Evolutionary conservation across 1,139 yeast species (phyloP).

Genomic region (Geotrichum histeridarum): DNA sequence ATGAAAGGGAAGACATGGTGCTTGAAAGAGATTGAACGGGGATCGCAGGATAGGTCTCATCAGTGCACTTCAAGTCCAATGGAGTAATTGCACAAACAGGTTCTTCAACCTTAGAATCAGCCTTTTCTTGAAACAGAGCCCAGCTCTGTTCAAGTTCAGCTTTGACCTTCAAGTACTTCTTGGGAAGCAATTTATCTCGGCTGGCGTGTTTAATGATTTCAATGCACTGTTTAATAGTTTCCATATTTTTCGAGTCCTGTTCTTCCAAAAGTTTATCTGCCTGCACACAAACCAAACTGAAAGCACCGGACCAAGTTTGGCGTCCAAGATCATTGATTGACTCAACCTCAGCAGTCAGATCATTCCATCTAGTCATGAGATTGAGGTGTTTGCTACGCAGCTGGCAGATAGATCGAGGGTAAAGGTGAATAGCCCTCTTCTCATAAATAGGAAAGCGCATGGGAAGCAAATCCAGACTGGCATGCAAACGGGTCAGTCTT

Average conservation of each 20-base stretch:
- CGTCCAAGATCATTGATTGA: not conserved
- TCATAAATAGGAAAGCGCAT: constrained; percentile 48
- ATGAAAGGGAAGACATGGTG: no score
- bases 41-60: not conserved
- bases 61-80: no score
- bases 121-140: not conserved
- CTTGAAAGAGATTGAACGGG: no score
- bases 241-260: not conserved
- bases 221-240: constrained; percentile 2
- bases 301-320: constrained; percentile 1
- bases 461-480: constrained; percentile 58
- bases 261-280: constrained; percentile 23
- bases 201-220: not conserved
- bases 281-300: not conserved
- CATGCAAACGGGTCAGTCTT: constrained; percentile 48
- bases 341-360: constrained; percentile 33
- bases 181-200: not conserved
- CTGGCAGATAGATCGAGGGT: constrained; percentile 38
- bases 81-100: no score
- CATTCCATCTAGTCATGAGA: constrained; percentile 42
- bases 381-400: constrained; percentile 43
- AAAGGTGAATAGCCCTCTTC: constrained; percentile 34
- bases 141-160: not conserved
- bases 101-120: not conserved
- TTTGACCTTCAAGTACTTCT: not conserved